Evolutionary conservation across 331 rosid species (phyloP).

Genomic region (Acacia pycnantha): DNA sequence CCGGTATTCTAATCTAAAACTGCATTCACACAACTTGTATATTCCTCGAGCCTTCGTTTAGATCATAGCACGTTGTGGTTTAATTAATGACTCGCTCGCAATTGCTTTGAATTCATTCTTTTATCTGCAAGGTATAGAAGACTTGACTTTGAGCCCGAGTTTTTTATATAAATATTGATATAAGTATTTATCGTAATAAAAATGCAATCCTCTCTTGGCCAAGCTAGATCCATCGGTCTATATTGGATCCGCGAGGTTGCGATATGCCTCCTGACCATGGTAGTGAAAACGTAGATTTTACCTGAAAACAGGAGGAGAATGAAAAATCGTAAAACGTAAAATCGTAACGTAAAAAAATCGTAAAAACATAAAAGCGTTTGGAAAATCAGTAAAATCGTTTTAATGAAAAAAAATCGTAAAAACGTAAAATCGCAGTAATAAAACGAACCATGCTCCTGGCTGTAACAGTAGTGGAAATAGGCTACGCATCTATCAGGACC

Average conservation of each 20-base stretch:
- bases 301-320: too few relatives aligned
- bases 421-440: too few relatives aligned
- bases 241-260: background rate
- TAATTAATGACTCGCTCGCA: background rate
- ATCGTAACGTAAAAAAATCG: too few relatives aligned
- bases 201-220: background rate
- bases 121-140: background rate
- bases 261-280: too few relatives aligned
- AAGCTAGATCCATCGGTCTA: background rate
- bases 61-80: background rate
- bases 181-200: background rate
- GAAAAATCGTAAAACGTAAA: too few relatives aligned
- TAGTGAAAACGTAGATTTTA: too few relatives aligned
- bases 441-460: too few relatives aligned
- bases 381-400: too few relatives aligned
- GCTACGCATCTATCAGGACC: too few relatives aligned
- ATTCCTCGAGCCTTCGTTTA: background rate
- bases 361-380: too few relatives aligned
- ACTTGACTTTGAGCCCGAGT: background rate
- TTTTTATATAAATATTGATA: background rate
- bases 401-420: too few relatives aligned
- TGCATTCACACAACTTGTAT: background rate
- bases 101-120: background rate
- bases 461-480: too few relatives aligned
- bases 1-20: background rate